phyloP scores from a whole-genome alignment of 2,329 filamentous ascomycete genomes.

The Talaromyces sp. region DNA sequence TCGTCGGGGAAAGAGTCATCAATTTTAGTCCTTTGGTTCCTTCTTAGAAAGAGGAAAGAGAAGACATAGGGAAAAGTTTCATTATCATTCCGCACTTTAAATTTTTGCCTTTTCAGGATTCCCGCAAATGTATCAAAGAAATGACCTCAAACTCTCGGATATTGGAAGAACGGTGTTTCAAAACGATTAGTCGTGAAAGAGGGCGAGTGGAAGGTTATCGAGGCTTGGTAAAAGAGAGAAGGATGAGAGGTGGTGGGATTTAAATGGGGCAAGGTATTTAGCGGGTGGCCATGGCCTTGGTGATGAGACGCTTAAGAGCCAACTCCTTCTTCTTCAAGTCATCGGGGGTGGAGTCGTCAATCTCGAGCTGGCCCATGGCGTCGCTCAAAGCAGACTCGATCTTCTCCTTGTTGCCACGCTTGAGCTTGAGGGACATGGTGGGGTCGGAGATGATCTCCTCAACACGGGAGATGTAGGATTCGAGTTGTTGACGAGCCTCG shows the following conservation, averaged over 20 bases:
- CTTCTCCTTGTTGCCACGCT: slow-evolving; percentile 99
- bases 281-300: slow-evolving; percentile 94
- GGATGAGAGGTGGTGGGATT: neutral
- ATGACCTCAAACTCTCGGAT: neutral
- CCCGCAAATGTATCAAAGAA: slow-evolving; percentile 6
- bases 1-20: slow-evolving; percentile 7
- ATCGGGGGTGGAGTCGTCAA: slow-evolving; percentile 85
- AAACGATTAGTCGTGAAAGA: slow-evolving; percentile 4
- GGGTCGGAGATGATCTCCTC: slow-evolving; percentile 99
- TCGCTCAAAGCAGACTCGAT: slow-evolving; percentile 96
- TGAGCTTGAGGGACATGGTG: slow-evolving; percentile 91
- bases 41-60: neutral
- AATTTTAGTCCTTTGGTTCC: slow-evolving; percentile 2
- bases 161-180: neutral
- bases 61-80: slow-evolving; percentile 15
- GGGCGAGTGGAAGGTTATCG: neutral
- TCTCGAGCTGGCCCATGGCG: slow-evolving; percentile 94
- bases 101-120: slow-evolving; percentile 4
- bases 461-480: slow-evolving; percentile 97
- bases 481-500: slow-evolving; percentile 97
- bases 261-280: slow-evolving; percentile 49
- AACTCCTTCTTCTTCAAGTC: slow-evolving; percentile 99
- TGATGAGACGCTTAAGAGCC: slow-evolving; percentile 93
- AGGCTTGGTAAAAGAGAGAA: neutral
- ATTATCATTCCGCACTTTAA: slow-evolving; percentile 14